These are phyloP conservation scores for Dothistroma pini DNA, from an alignment of 2,329 filamentous ascomycete genomes.

Conservation along the genomic window DNA sequence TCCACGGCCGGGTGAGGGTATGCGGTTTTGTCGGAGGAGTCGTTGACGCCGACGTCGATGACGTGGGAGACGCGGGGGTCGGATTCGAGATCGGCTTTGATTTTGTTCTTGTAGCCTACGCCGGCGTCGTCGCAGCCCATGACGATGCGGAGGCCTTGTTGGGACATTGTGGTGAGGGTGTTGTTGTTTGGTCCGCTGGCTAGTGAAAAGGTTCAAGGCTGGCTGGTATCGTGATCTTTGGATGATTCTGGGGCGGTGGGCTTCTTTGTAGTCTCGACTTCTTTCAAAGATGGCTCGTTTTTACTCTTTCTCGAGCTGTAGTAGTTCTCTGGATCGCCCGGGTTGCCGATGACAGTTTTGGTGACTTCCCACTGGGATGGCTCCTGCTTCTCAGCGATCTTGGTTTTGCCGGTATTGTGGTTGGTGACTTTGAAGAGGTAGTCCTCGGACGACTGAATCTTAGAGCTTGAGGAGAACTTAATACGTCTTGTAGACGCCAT, in stretches of 20 bases:
- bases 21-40: constrained; percentile 67
- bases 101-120: constrained; percentile 71
- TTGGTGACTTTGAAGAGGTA: constrained; percentile 38
- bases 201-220: constrained; percentile 24
- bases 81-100: constrained; percentile 68
- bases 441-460: constrained; percentile 39
- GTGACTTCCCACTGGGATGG: constrained; percentile 31
- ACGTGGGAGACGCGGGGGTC: constrained; percentile 65
- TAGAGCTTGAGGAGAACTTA: constrained; percentile 39
- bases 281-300: constrained; percentile 18
- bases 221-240: constrained; percentile 32
- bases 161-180: constrained; percentile 13
- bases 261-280: constrained; percentile 15
- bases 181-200: constrained; percentile 14
- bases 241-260: constrained; percentile 14
- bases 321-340: constrained; percentile 21
- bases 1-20: constrained; percentile 76
- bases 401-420: constrained; percentile 36
- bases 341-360: constrained; percentile 37
- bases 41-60: constrained; percentile 69
- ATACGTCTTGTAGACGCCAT: constrained; percentile 21
- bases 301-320: constrained; percentile 33
- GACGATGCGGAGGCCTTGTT: constrained; percentile 49
- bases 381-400: constrained; percentile 35
- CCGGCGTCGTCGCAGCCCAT: constrained; percentile 70